These are phyloP conservation scores for Nothophaeocryptopus gaeumannii DNA, from an alignment of 2,329 filamentous ascomycete genomes.

Conservation along the genomic window DNA sequence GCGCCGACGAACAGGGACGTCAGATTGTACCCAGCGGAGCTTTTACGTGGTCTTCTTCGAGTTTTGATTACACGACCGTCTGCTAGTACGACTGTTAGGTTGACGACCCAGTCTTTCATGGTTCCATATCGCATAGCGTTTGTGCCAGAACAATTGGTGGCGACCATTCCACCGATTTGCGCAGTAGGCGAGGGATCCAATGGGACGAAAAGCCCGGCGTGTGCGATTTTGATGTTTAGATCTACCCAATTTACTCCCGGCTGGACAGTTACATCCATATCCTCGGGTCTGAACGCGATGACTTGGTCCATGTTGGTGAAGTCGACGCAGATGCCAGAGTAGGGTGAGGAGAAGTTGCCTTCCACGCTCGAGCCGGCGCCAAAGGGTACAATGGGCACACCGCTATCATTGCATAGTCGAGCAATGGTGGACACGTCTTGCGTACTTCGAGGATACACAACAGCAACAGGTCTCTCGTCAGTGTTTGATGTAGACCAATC, in stretches of 20 bases:
- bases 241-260: conserved; percentile 91
- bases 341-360: conserved; percentile 84
- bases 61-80: conserved; percentile 80
- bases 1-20: conserved; percentile 77
- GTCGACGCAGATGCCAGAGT: conserved; percentile 84
- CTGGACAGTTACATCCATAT: conserved; percentile 92
- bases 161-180: conserved; percentile 80
- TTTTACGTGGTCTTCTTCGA: conserved; percentile 70
- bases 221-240: conserved; percentile 71
- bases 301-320: conserved; percentile 86
- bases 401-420: conserved; percentile 13
- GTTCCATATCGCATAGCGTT: conserved; percentile 71
- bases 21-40: conserved; percentile 78
- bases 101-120: conserved; percentile 86
- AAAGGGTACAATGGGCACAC: conserved; percentile 24
- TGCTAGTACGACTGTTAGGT: conserved; percentile 74
- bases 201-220: conserved; percentile 81
- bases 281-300: conserved; percentile 73
- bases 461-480: conserved; percentile 18
- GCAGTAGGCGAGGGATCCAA: conserved; percentile 77
- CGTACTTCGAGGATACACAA: conserved; percentile 20
- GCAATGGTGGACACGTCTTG: conserved; percentile 19
- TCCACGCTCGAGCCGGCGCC: conserved; percentile 53
- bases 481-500: conserved; percentile 25
- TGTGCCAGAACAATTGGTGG: conserved; percentile 70